Conservation (phyloP, 805 yeast species). For the Kregervanrija pseudodelftensis region DNA sequence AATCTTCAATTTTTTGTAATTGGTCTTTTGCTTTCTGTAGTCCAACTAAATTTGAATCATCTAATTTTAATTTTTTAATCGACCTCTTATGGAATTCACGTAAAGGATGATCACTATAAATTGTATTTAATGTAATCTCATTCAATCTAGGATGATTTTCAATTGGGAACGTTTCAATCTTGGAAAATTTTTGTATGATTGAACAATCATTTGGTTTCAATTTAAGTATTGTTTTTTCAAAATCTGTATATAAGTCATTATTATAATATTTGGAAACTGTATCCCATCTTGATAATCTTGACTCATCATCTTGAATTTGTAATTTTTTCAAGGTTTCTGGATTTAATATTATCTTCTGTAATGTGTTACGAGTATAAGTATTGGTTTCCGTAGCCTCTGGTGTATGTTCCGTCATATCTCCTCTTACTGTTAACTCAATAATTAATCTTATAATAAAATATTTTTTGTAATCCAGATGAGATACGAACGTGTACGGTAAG, state of each 20-base stretch:
- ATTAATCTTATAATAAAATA: no score
- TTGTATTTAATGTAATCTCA: conserved; percentile 32
- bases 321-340: conserved; percentile 12
- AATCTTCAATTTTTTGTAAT: conserved; percentile 32
- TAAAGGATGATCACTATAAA: conserved; percentile 48
- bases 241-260: conserved; percentile 22
- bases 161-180: conserved; percentile 33
- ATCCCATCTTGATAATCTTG: conserved; percentile 1
- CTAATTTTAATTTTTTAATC: conserved; percentile 9
- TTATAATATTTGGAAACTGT: conserved; percentile 9
- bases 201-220: conserved; percentile 51
- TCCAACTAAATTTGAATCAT: conserved; percentile 11
- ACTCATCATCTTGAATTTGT: conserved; percentile 13
- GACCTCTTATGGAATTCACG: conserved; percentile 27
- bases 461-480: no score
- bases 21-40: conserved; percentile 15
- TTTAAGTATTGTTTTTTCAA: conserved; percentile 35
- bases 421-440: no score
- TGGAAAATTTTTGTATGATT: conserved; percentile 40
- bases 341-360: conserved; percentile 8
- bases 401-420: no score
- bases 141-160: conserved; percentile 17
- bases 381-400: no score
- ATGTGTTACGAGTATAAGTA: not conserved
- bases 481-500: no score